Evolutionary conservation across 176 grass and related monocot species (phyloP).

Genomic region (Aegilops tauschii): DNA sequence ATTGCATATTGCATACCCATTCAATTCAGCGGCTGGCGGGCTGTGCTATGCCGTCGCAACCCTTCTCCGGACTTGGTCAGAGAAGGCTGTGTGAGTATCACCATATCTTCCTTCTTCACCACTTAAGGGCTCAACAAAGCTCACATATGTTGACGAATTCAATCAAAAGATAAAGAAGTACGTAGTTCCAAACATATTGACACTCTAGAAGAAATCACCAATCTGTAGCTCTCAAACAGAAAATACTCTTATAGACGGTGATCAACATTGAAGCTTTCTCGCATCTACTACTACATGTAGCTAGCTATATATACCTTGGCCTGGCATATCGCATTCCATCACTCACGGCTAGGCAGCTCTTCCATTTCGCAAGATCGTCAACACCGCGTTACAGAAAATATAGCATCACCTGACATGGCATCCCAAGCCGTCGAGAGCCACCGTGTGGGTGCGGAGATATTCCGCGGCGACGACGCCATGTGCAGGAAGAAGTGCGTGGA

Average conservation of each 20-base stretch:
- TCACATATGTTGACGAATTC: background rate
- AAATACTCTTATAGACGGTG: background rate
- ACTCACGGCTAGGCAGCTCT: background rate
- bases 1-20: background rate
- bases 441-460: background rate
- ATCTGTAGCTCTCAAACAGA: background rate
- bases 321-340: background rate
- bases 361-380: background rate
- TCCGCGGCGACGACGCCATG: background rate
- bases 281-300: background rate
- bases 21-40: background rate
- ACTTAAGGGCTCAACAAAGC: background rate
- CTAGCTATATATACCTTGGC: background rate
- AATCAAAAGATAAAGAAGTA: background rate
- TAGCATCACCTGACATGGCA: background rate
- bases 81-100: background rate
- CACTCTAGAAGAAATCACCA: background rate
- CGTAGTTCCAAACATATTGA: background rate
- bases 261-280: background rate
- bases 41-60: background rate
- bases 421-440: background rate
- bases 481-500: constrained; percentile 31
- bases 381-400: background rate
- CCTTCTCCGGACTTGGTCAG: background rate
- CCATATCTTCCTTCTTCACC: background rate